Percentiles rank a stretch among this genome's conserved stretches.
Conservation (phyloP, 345 rosid genomes). For the Erysimum cheiranthoides region DNA sequence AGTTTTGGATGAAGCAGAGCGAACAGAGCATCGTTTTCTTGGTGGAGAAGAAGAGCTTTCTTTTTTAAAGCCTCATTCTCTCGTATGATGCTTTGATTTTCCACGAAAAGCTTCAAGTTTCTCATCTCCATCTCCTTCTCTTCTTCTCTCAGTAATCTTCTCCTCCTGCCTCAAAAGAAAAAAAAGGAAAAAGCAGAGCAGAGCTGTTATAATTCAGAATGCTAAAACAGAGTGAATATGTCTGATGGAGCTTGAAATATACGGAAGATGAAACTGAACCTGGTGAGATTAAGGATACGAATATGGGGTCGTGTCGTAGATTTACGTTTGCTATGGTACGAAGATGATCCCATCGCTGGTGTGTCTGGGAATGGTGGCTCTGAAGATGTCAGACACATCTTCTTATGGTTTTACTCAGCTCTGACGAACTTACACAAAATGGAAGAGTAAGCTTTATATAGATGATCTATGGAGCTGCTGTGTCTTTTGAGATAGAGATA, state of each 20-base stretch:
- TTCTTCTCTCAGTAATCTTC: slow-evolving; percentile 44
- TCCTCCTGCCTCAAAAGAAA: slow-evolving; percentile 40
- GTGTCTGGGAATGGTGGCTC: slow-evolving; percentile 19
- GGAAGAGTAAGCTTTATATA: slow-evolving; percentile 28
- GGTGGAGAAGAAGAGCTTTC: slow-evolving; percentile 65
- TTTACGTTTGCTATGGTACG: slow-evolving; percentile 25
- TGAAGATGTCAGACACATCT: slow-evolving; percentile 36
- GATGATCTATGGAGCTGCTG: background rate
- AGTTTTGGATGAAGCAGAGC: slow-evolving; percentile 54
- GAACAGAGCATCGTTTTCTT: slow-evolving; percentile 67
- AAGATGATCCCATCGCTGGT: slow-evolving; percentile 14
- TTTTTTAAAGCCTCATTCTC: slow-evolving; percentile 71
- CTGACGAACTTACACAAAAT: slow-evolving; percentile 4
- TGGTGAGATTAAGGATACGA: slow-evolving; percentile 28
- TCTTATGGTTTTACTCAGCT: background rate
- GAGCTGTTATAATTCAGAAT: background rate
- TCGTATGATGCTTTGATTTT: slow-evolving; percentile 67
- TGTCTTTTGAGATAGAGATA: slow-evolving; percentile 21
- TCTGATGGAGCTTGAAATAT: slow-evolving; percentile 2
- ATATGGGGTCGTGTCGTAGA: slow-evolving; percentile 15
- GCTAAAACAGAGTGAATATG: slow-evolving; percentile 2
- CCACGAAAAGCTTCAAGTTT: slow-evolving; percentile 63
- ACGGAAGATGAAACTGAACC: slow-evolving; percentile 34
- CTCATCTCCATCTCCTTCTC: slow-evolving; percentile 55
- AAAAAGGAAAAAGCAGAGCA: background rate